phyloP scores from a whole-genome alignment of 1,284 basidiomycete genomes.

The Meira miltonrushii region DNA sequence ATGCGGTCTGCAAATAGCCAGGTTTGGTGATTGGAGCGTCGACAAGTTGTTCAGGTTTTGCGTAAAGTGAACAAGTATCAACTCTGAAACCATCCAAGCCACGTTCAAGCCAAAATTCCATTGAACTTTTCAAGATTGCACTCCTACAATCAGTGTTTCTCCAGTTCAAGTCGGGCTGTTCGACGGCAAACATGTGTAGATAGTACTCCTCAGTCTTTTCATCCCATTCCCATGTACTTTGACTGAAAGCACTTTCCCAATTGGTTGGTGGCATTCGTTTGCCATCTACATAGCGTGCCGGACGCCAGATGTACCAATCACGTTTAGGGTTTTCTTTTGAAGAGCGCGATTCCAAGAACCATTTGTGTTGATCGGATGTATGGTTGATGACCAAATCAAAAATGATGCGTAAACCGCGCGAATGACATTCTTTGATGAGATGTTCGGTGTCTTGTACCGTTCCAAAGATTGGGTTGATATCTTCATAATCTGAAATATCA shows the following conservation, averaged over 20 bases:
- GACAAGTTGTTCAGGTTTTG: slow-evolving; percentile 45
- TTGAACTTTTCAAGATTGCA: slow-evolving; percentile 60
- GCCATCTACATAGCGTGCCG: slow-evolving; percentile 59
- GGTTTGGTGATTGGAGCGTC: slow-evolving; percentile 45
- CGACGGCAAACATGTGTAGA: slow-evolving; percentile 61
- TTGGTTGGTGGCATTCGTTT: slow-evolving; percentile 61
- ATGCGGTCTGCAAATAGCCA: not conserved
- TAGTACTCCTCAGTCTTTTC: slow-evolving; percentile 67
- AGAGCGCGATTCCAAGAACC: slow-evolving; percentile 68
- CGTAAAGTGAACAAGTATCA: slow-evolving; percentile 33
- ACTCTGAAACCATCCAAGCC: slow-evolving; percentile 67
- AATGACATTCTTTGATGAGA: slow-evolving; percentile 61
- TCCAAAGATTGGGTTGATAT: slow-evolving; percentile 69
- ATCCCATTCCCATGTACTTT: slow-evolving; percentile 68
- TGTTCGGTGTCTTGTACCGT: slow-evolving; percentile 67
- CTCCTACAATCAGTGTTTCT: slow-evolving; percentile 60
- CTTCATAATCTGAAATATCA: slow-evolving; percentile 61
- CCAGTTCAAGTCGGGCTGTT: slow-evolving; percentile 75
- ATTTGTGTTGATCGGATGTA: slow-evolving; percentile 62
- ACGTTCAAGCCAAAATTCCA: slow-evolving; percentile 69
- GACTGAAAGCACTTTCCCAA: slow-evolving; percentile 56
- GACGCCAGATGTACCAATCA: slow-evolving; percentile 72
- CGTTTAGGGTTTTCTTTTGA: slow-evolving; percentile 62
- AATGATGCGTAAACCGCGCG: slow-evolving; percentile 67
- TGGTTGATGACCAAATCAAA: slow-evolving; percentile 77